Percentiles rank a stretch among this genome's conserved stretches.
Evolutionary conservation across 129 eudicot species (phyloP).

Genomic region (Flaveria bidentis): DNA sequence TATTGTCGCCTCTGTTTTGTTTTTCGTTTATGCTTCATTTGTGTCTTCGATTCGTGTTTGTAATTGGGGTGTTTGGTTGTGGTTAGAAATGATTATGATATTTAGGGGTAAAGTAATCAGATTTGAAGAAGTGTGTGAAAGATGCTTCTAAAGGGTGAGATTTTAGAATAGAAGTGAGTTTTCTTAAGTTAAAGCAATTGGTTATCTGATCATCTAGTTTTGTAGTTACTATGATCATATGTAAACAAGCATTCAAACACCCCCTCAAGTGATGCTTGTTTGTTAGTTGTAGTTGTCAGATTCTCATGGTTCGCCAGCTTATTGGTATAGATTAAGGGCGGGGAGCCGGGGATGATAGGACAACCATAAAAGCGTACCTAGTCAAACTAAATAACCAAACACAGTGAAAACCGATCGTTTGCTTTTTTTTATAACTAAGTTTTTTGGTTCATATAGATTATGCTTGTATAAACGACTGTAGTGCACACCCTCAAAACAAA

Average conservation of each 20-base stretch:
- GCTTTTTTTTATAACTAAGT: neutral
- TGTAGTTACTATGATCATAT: neutral
- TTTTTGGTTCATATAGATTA: neutral
- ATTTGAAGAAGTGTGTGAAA: neutral
- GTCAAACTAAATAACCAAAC: neutral
- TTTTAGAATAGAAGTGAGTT: neutral
- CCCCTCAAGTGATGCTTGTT: neutral
- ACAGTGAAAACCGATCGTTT: neutral
- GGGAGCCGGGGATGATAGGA: neutral
- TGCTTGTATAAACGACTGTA: neutral
- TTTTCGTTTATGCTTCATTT: neutral
- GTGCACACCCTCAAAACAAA: too few relatives aligned
- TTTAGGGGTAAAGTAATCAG: neutral
- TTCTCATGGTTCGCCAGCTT: slow-evolving; percentile 10
- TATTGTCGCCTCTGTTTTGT: neutral
- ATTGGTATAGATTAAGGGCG: neutral
- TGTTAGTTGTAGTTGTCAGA: neutral
- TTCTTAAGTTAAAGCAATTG: neutral
- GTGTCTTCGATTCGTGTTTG: neutral
- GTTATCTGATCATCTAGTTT: neutral
- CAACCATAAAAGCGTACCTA: neutral
- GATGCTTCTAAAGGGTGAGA: neutral
- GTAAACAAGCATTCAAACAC: neutral
- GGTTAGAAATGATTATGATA: neutral
- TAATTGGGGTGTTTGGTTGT: neutral